Conservation (phyloP, 257 asterid species). For the Nicotiana knightiana region DNA sequence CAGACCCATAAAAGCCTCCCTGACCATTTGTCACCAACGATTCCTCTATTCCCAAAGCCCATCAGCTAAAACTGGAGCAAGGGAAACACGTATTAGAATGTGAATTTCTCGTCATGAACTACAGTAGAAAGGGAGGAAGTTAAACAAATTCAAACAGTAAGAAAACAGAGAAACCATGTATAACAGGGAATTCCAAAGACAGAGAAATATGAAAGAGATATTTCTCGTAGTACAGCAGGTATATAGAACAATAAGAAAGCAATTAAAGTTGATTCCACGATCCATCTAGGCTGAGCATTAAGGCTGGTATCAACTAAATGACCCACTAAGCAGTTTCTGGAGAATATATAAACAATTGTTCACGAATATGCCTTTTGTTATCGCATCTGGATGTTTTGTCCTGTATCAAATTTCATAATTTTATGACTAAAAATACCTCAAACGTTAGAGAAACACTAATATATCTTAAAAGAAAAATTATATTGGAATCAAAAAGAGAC, state of each 20-base stretch:
- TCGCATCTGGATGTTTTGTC: background rate
- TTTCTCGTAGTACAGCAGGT: background rate
- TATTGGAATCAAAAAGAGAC: too few species aligned
- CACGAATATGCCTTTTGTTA: background rate
- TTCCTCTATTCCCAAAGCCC: slow-evolving; percentile 83
- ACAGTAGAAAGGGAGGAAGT: slow-evolving; percentile 3
- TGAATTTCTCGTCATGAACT: background rate
- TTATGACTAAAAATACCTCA: background rate
- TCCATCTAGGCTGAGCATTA: background rate
- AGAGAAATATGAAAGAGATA: background rate
- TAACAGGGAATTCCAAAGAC: background rate
- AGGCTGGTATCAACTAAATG: background rate
- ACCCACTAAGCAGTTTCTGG: background rate
- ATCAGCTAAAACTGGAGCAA: slow-evolving; percentile 31
- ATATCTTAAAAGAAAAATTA: too few species aligned
- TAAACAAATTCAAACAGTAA: background rate
- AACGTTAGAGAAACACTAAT: background rate
- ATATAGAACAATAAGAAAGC: background rate
- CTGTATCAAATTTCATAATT: background rate
- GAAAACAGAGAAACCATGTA: background rate
- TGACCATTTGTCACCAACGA: slow-evolving; percentile 78
- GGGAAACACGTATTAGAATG: background rate
- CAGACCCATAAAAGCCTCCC: slow-evolving; percentile 74
- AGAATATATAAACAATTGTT: background rate
- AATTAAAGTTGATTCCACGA: background rate